These are phyloP conservation scores for Aphanomyces euteiches DNA, from an alignment of 352 stramenopile species.

Conservation along the genomic window DNA sequence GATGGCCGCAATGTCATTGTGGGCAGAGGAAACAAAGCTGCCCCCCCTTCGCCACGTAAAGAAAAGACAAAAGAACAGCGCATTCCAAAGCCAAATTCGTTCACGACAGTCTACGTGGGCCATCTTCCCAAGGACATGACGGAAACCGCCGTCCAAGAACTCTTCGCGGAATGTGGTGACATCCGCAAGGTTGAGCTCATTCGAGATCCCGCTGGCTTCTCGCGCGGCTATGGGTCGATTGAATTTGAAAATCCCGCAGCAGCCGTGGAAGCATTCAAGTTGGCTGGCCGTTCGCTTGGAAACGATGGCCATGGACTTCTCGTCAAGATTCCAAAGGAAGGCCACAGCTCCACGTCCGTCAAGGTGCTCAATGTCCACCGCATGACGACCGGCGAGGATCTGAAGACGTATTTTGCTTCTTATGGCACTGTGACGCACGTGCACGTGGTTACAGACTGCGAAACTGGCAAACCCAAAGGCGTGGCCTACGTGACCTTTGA, in stretches of 20 bases:
- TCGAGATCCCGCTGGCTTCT: constrained; percentile 1
- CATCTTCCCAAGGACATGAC: constrained; percentile 13
- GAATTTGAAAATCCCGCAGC: constrained; percentile 16
- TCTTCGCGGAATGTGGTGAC: constrained; percentile 12
- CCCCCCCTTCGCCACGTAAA: too few species aligned
- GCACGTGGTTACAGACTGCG: background rate
- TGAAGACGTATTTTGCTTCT: background rate
- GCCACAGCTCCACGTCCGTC: background rate
- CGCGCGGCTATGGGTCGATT: constrained; percentile 12
- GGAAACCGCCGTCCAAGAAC: background rate
- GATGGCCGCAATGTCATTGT: too few species aligned
- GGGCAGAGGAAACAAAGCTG: too few species aligned
- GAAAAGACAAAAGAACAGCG: too few species aligned
- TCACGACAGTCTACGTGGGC: constrained; percentile 3
- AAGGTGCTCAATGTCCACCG: background rate
- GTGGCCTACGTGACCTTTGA: constrained; percentile 10
- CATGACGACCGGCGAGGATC: background rate
- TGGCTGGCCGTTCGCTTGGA: background rate
- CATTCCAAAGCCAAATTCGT: too few species aligned
- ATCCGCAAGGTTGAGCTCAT: constrained; percentile 13
- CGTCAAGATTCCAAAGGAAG: too few species aligned
- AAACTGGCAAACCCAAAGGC: background rate
- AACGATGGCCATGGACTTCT: too few species aligned
- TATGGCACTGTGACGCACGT: background rate
- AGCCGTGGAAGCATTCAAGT: constrained; percentile 4